Evolutionary conservation across 108 stramenopile genomes (phyloP).

Genomic region (Cyclotella sp.): DNA sequence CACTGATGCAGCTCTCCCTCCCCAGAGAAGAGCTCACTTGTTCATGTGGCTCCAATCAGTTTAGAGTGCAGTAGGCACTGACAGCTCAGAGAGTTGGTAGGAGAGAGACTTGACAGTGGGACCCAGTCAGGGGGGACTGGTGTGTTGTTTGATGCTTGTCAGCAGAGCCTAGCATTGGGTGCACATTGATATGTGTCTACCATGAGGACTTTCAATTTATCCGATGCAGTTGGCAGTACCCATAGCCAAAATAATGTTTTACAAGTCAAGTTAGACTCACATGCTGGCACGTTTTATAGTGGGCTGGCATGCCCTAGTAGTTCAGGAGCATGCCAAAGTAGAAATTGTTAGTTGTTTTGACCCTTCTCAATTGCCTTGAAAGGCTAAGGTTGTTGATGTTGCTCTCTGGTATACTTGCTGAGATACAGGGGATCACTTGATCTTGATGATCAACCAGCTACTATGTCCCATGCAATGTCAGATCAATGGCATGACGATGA

Average conservation of each 20-base stretch:
- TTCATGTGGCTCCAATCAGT: no score
- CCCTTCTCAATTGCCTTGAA: not conserved
- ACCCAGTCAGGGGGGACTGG: no score
- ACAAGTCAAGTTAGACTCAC: conserved; percentile 27
- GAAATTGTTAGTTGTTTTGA: not conserved
- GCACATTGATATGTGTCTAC: no score
- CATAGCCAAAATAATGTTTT: not conserved
- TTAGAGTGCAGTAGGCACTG: no score
- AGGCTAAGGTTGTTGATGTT: not conserved
- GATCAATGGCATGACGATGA: conserved; percentile 26
- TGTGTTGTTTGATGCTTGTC: no score
- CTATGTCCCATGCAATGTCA: conserved; percentile 37
- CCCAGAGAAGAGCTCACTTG: no score
- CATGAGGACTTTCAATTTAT: not conserved
- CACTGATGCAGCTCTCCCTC: no score
- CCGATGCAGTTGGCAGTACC: not conserved
- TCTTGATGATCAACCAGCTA: conserved; percentile 22
- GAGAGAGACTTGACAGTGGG: no score
- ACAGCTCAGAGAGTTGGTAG: no score
- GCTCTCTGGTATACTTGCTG: not conserved
- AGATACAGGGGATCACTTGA: not conserved
- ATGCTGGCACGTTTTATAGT: conserved; percentile 30
- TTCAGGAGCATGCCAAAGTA: not conserved
- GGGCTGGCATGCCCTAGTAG: conserved; percentile 10
- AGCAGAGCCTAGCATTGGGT: no score